phyloP scores from a whole-genome alignment of 805 yeast species.

The Suhomyces prunicola region DNA sequence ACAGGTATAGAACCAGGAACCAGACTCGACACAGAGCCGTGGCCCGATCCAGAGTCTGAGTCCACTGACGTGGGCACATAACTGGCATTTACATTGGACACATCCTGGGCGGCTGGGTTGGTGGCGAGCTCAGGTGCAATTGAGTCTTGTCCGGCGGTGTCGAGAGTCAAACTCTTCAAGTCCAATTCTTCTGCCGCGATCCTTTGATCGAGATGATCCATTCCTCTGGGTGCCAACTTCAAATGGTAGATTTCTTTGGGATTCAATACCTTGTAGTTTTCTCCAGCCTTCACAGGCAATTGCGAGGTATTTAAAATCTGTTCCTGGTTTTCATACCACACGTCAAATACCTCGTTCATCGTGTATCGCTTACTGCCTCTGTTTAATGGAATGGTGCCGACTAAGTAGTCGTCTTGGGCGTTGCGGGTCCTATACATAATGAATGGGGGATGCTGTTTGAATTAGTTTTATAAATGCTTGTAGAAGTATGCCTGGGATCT shows the following conservation, averaged over 20 bases:
- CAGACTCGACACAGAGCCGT: neutral
- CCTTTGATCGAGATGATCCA: neutral
- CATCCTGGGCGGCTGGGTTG: neutral
- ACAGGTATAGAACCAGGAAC: neutral
- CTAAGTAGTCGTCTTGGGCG: neutral
- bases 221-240: conserved; percentile 16
- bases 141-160: neutral
- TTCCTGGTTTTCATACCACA: conserved; percentile 42
- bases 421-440: conserved; percentile 3
- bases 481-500: neutral
- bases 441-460: neutral
- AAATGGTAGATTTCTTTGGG: conserved; percentile 38
- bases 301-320: conserved; percentile 16
- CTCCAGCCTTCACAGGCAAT: conserved; percentile 17
- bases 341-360: conserved; percentile 50
- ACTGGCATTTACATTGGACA: neutral
- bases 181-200: neutral
- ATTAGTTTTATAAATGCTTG: neutral
- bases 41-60: neutral
- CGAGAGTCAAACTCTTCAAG: neutral
- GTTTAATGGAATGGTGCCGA: conserved; percentile 31
- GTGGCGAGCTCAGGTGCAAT: neutral
- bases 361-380: conserved; percentile 44
- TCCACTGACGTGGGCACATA: neutral
- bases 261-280: conserved; percentile 27